These are phyloP conservation scores for Podosphaera fusca DNA, from an alignment of 2,329 filamentous ascomycete species.

Conservation along the genomic window DNA sequence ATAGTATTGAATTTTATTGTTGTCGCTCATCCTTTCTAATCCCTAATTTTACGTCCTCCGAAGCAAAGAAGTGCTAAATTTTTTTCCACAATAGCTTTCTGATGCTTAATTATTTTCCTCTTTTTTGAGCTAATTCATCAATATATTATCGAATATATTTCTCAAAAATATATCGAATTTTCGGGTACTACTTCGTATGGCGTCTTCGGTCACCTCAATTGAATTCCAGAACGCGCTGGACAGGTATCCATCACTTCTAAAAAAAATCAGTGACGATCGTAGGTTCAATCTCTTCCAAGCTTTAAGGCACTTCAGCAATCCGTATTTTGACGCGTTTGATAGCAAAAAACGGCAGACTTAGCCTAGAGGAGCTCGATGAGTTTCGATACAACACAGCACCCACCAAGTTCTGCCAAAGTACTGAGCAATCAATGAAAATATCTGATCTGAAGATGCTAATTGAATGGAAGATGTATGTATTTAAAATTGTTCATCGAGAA, in stretches of 20 bases:
- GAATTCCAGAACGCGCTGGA: conserved; percentile 13
- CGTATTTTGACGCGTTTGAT: conserved; percentile 5
- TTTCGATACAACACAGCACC: conserved; percentile 35
- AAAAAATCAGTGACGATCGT: conserved; percentile 9
- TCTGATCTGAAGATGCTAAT: conserved; percentile 36
- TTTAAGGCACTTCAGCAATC: neutral
- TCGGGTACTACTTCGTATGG: conserved; percentile 5
- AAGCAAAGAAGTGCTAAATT: too few relatives aligned
- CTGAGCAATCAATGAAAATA: conserved; percentile 23
- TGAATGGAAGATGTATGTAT: conserved; percentile 46
- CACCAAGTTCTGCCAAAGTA: conserved; percentile 20
- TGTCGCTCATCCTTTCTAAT: too few relatives aligned
- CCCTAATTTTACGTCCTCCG: too few relatives aligned
- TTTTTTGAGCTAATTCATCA: too few relatives aligned
- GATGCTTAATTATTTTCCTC: too few relatives aligned
- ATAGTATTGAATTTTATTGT: too few relatives aligned
- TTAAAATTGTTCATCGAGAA: conserved; percentile 4
- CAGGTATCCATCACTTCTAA: conserved; percentile 11
- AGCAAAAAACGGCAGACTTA: conserved; percentile 10
- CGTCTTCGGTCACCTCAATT: conserved; percentile 9
- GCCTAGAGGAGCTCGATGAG: conserved; percentile 31
- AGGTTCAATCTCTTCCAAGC: conserved; percentile 2
- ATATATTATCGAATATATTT: too few relatives aligned
- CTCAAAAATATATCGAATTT: too few relatives aligned
- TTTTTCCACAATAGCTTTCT: too few relatives aligned